Conservation (phyloP, 2,329 filamentous ascomycete genomes). For the Arthrinium phaeospermum region DNA sequence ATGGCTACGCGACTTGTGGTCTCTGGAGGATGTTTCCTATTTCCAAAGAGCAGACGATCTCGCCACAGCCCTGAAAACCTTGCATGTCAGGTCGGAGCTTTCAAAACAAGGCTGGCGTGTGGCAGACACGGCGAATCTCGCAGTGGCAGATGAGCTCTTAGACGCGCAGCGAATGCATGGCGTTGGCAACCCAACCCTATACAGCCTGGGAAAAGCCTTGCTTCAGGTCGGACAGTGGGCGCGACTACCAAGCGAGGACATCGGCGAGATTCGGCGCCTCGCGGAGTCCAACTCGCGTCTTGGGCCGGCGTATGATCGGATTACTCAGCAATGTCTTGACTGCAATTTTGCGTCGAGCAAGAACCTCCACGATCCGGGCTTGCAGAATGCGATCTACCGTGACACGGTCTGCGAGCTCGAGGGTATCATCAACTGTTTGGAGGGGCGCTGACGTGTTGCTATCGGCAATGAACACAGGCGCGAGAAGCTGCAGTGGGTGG, state of each 20-base stretch:
- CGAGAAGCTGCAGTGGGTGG: too few relatives aligned
- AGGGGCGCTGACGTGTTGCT: not conserved
- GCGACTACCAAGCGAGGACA: slow-evolving; percentile 19
- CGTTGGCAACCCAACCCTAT: slow-evolving; percentile 32
- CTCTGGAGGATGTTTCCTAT: slow-evolving; percentile 25
- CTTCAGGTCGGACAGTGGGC: slow-evolving; percentile 35
- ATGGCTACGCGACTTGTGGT: slow-evolving; percentile 21
- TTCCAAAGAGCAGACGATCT: slow-evolving; percentile 22
- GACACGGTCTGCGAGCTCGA: slow-evolving; percentile 26
- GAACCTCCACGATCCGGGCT: slow-evolving; percentile 25
- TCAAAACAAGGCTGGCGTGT: not conserved
- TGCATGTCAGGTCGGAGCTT: slow-evolving; percentile 26
- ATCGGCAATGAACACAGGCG: too few relatives aligned
- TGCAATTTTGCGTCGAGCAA: slow-evolving; percentile 33
- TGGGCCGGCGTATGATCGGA: slow-evolving; percentile 29
- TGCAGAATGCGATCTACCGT: slow-evolving; percentile 30
- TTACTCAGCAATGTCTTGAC: slow-evolving; percentile 33
- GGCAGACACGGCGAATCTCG: not conserved
- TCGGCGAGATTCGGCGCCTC: slow-evolving; percentile 31
- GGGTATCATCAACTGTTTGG: not conserved
- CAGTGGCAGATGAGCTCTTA: slow-evolving; percentile 13
- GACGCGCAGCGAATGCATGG: slow-evolving; percentile 25
- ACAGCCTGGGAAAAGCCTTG: slow-evolving; percentile 35
- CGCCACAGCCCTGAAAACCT: slow-evolving; percentile 24
- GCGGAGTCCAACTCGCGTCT: slow-evolving; percentile 23